Evolutionary conservation across 2,329 filamentous ascomycete genomes (phyloP).

Genomic region (Neocucurbitaria cava): DNA sequence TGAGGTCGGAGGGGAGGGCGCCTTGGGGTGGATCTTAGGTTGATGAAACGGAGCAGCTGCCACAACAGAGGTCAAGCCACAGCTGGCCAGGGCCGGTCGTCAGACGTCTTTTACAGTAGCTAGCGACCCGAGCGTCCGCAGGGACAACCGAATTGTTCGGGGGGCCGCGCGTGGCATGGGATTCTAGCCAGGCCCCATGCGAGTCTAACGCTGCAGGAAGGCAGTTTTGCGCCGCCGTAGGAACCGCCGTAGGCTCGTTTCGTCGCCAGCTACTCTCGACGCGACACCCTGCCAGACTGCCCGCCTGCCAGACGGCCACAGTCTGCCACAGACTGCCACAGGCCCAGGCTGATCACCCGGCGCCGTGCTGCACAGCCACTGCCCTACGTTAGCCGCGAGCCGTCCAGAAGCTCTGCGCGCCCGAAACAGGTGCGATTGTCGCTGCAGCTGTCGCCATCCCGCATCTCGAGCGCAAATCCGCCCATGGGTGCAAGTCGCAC

Average conservation of each 20-base stretch:
- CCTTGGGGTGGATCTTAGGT: constrained; percentile 26
- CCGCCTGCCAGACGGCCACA: constrained; percentile 2
- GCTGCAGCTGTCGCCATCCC: constrained; percentile 40
- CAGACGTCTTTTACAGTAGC: constrained; percentile 48
- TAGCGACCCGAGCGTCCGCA: constrained; percentile 33
- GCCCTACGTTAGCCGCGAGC: constrained; percentile 38
- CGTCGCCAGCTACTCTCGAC: constrained; percentile 18
- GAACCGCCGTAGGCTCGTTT: constrained; percentile 20
- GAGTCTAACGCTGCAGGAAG: constrained; percentile 28
- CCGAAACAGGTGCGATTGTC: constrained; percentile 42
- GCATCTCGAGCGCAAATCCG: constrained; percentile 24
- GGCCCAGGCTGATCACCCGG: constrained; percentile 29
- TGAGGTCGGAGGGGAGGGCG: constrained; percentile 34
- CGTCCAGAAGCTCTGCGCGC: constrained; percentile 32
- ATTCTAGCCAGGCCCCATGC: constrained; percentile 30
- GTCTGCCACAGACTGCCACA: too few species aligned
- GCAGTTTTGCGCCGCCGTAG: constrained; percentile 25
- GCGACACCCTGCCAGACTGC: constrained; percentile 5
- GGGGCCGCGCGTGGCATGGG: constrained; percentile 37
- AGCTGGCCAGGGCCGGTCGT: constrained; percentile 34
- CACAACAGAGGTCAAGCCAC: constrained; percentile 46
- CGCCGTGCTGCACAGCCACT: constrained; percentile 45
- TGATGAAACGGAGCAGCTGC: constrained; percentile 47
- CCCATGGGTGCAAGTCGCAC: constrained; percentile 24
- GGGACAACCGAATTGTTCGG: constrained; percentile 25